Base-by-base conservation (phyloP, 2,329 filamentous ascomycete genomes). In the Alternaria rosae region DNA sequence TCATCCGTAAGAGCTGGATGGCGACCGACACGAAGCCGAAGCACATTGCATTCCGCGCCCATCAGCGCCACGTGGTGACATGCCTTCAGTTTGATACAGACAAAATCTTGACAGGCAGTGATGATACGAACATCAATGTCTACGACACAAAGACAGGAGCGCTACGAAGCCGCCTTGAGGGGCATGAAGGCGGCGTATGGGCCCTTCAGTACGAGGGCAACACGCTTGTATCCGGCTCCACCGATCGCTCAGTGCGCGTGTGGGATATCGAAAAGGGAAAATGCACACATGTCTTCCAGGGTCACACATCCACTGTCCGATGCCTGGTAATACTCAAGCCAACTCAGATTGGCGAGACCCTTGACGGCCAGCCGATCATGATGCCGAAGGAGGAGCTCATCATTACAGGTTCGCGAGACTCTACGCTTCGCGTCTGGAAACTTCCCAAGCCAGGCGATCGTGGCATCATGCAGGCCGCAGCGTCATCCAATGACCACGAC, bases 111-210 rank as follows among this genome's bases (percentile, higher is more conserved):
- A 99, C 95, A 2, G 95, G 95, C 25, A 98, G 94, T 75, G 95
- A 99, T 77, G 95, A 99, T 76, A 97, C 94, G 5, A 90, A 97
- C 65, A 99, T 99, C 73, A 94, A 99, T 72, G 93, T 99, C 30
- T 99, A 98, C 78, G 94, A 98, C 76, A 98, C 95, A 12, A 96
- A 95, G 81, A 97, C 94, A 0, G 95, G 95, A 61, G 91, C 91
- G 67, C 82, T 97, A 35, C 88, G 92, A 50, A 92, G 89, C 74
- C 92, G 91, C 66, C 87, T 99, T 3, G 91, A 94, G 73, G 95
- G 95, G 2, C 95, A 99, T 70, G 95, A 99, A 79, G 95, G 95
- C 32, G 95, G 95, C 47, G 95, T 99, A 1, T 99, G 95, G 95
- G 95, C 95, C 28, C 82, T 99, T 55, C 94, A 98, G 78, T 99